A percentile compares a stretch with the other conserved stretches of the same genome.
Conservation (phyloP, 345 rosid species). For the Excoecaria agallocha region DNA sequence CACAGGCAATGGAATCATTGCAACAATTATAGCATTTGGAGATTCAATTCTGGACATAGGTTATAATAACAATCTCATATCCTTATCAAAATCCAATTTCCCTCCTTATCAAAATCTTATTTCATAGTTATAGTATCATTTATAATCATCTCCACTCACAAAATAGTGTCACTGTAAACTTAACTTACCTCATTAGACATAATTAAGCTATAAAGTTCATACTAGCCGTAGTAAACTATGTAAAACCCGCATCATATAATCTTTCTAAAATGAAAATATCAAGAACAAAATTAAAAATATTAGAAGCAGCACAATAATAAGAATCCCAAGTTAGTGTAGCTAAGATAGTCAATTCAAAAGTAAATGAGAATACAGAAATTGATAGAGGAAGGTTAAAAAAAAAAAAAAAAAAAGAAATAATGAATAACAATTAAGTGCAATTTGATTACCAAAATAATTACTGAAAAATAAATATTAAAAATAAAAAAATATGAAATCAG, state of each 20-base stretch:
- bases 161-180: not conserved
- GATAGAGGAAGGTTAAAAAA: not conserved
- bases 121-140: not conserved
- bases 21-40: no score
- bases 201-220: conserved; percentile 2
- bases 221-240: not conserved
- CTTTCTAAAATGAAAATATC: not conserved
- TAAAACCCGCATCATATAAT: not conserved
- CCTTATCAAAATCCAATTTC: no score
- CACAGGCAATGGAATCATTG: no score
- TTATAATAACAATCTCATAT: no score
- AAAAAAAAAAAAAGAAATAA: not conserved
- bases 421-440: not conserved
- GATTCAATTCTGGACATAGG: no score
- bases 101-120: not conserved
- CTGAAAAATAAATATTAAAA: not conserved
- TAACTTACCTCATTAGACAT: not conserved
- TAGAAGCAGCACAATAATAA: not conserved
- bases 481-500: not conserved
- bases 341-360: no score
- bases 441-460: not conserved
- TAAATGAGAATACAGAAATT: not conserved
- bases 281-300: not conserved
- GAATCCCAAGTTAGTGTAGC: not conserved
- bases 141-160: not conserved